Base-by-base conservation (phyloP, 148 eudicot genomes). In the Rhododendron henanense region DNA sequence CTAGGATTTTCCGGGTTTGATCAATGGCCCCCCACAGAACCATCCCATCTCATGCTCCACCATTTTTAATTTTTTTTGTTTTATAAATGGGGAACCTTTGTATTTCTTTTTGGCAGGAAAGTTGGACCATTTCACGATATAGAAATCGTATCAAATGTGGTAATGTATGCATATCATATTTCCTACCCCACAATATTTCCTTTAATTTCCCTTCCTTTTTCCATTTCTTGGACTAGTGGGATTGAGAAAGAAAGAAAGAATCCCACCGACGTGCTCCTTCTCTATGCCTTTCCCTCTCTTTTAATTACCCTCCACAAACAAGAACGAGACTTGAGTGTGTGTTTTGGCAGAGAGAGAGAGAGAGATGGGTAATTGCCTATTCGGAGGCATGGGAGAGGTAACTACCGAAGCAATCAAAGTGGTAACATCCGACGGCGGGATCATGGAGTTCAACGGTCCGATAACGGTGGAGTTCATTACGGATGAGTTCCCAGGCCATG, bases 281-380 rank as follows among this genome's bases (percentile, higher is more conserved):
- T 14, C 39, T 74, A 50, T n/a, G 41, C 51, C 51, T 86, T 88
- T 86, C 90, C 88, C 90, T 71, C 88, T 11, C 88, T 86, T 88
- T 83, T 73, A 71, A 55, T 83, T 79, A 45, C 90, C 88, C 86
- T 73, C 82, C 86, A 82, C 28, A 37, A 10, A 33, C 59, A 59
- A 59, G n/a, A 87, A 28, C 48, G 35, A 3, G 21, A 61, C 6
- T n/a, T 18, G 37, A 41, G 75, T 35, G 25, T 37, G 6, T 19
- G 76, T 71, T 71, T 71, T 28, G 19, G 0, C 4, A 31, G 75
- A 28, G 75, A 18, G 14, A 25, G 45, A 41, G 44, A 5, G 39
- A 79, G 55, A 50, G 73, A 94, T 94, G 98, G 98, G 98, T 14
- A 96, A 96, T 87, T 96, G 98, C 91, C 83, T 94, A 84, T 89